phyloP scores from a whole-genome alignment of 2,329 filamentous ascomycete species.

The Colletotrichum phormii region DNA sequence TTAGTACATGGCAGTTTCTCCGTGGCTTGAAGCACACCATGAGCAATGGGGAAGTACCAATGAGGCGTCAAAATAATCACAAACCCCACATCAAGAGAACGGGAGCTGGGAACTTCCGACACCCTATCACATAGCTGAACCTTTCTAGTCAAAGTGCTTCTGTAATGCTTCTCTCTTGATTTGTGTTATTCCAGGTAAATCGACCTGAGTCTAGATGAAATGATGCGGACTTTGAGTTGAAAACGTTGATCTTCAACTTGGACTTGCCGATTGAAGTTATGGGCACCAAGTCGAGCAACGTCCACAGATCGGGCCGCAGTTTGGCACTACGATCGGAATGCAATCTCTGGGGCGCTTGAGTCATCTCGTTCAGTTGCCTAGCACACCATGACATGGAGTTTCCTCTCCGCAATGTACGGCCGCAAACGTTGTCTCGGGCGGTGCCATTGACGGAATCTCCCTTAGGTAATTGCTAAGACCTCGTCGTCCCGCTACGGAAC shows the following conservation, averaged over 20 bases:
- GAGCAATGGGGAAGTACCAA: not conserved
- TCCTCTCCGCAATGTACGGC: conserved; percentile 2
- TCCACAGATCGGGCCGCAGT: not conserved
- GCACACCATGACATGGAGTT: not conserved
- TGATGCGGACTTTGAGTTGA: not conserved
- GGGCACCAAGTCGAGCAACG: too few species aligned
- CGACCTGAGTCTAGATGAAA: not conserved
- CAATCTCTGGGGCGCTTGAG: not conserved
- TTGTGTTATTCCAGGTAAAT: not conserved
- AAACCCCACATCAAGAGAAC: not conserved
- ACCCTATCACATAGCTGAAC: not conserved
- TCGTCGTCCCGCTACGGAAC: not conserved
- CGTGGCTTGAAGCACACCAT: not conserved
- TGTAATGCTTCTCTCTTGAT: not conserved
- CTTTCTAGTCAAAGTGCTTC: not conserved
- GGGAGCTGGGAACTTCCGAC: not conserved
- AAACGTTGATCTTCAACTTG: not conserved
- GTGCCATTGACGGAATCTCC: conserved; percentile 13
- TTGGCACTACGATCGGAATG: not conserved
- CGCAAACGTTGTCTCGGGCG: conserved; percentile 32
- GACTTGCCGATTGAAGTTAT: not conserved
- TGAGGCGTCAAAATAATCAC: not conserved
- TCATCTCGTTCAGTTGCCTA: not conserved
- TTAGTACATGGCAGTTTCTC: not conserved
- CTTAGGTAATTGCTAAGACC: not conserved